phyloP scores from a whole-genome alignment of 163 green algal species.

The Prototheca wickerhamii region DNA sequence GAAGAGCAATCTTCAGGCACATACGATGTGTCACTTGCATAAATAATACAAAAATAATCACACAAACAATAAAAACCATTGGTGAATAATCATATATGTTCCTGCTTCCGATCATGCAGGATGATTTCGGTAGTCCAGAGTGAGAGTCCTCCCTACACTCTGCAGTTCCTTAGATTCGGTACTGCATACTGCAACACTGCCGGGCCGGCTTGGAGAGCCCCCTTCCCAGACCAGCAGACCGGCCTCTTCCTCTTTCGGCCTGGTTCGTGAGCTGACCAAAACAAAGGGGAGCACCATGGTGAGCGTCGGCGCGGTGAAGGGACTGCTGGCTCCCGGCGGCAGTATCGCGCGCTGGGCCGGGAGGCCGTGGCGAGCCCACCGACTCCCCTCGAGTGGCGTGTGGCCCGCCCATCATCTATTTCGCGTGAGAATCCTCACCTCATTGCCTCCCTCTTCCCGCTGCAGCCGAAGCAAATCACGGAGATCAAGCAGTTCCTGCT shows the following conservation, averaged over 20 bases:
- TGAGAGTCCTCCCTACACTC: not conserved
- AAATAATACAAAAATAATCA: not conserved
- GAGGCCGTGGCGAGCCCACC: too few relatives aligned
- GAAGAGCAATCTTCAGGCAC: too few relatives aligned
- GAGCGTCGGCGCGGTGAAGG: not conserved
- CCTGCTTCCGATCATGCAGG: too few relatives aligned
- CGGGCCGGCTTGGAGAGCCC: not conserved
- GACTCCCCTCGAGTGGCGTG: too few relatives aligned
- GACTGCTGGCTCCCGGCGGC: too few relatives aligned
- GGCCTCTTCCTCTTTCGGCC: not conserved
- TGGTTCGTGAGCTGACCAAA: not conserved
- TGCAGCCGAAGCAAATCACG: slow-evolving; percentile 93
- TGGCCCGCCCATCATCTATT: too few relatives aligned
- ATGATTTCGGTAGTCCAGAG: too few relatives aligned
- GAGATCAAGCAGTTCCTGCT: slow-evolving; percentile 99
- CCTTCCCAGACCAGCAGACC: not conserved
- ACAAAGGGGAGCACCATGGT: slow-evolving; percentile 6
- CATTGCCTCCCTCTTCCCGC: not conserved
- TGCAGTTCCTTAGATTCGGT: not conserved
- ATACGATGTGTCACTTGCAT: not conserved
- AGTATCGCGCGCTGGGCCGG: too few relatives aligned
- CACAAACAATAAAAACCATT: too few relatives aligned
- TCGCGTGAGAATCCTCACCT: not conserved
- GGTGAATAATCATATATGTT: too few relatives aligned
- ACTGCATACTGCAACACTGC: not conserved